Percentiles rank a stretch among this genome's conserved stretches.
Conservation (phyloP, 345 rosid species). For the Arabidopsis arenosa region DNA sequence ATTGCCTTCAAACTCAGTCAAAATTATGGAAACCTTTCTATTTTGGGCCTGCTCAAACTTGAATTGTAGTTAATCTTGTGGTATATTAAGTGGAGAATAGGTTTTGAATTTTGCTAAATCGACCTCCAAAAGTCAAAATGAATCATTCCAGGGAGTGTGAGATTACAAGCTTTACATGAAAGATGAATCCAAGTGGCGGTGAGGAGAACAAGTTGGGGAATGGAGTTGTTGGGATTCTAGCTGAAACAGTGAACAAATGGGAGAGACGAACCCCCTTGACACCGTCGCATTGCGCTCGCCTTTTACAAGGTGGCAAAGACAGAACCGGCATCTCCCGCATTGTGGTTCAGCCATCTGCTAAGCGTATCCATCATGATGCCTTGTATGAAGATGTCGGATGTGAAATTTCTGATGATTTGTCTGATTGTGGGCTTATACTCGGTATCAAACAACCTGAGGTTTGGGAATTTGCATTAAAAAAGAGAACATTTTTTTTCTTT, state of each 20-base stretch:
- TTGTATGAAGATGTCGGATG: constrained; percentile 87
- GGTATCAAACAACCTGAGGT: constrained; percentile 93
- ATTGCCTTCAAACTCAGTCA: too few relatives aligned
- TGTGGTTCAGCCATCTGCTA: constrained; percentile 87
- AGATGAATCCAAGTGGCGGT: constrained; percentile 24
- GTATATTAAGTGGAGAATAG: too few relatives aligned
- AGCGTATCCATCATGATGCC: constrained; percentile 84
- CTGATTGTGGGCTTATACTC: constrained; percentile 82
- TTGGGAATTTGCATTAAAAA: not conserved
- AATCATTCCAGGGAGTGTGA: not conserved
- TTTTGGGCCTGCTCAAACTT: too few relatives aligned
- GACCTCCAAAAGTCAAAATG: not conserved
- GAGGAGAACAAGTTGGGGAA: constrained; percentile 68
- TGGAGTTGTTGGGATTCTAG: constrained; percentile 86
- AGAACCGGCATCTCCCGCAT: constrained; percentile 77
- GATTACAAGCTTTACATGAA: not conserved
- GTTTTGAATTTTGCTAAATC: too few relatives aligned
- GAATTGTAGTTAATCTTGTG: too few relatives aligned
- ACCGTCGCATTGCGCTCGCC: constrained; percentile 88
- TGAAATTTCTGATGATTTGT: constrained; percentile 79
- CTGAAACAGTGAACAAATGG: constrained; percentile 87
- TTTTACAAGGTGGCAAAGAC: constrained; percentile 70
- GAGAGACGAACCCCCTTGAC: constrained; percentile 91
- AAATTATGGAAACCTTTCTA: too few relatives aligned
- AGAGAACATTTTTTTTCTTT: too few relatives aligned